These are phyloP conservation scores for Zelopaecilomyces penicillatus DNA, from an alignment of 2,329 filamentous ascomycete species.

Conservation along the genomic window DNA sequence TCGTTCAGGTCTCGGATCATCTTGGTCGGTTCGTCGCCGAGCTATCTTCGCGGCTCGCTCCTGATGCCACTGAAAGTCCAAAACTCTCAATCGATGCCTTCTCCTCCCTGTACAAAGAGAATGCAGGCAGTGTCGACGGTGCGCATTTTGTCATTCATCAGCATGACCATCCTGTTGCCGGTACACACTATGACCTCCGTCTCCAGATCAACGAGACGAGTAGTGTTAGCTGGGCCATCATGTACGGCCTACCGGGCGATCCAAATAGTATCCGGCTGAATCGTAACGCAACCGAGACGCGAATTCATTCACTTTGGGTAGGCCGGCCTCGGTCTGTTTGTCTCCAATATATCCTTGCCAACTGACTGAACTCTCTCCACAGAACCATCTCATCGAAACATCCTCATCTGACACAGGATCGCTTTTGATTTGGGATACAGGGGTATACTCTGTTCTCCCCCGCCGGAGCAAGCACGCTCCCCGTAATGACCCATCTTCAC, in stretches of 20 bases:
- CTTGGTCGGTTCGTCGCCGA: conserved; percentile 28
- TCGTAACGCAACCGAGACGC: conserved; percentile 53
- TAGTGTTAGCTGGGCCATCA: conserved; percentile 56
- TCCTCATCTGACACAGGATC: conserved; percentile 46
- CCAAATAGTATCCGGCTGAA: conserved; percentile 45
- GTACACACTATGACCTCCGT: conserved; percentile 60
- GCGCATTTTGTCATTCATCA: conserved; percentile 63
- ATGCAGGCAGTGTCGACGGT: conserved; percentile 23
- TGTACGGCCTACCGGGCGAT: conserved; percentile 54
- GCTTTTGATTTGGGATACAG: conserved; percentile 55
- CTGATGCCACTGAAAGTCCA: conserved; percentile 15
- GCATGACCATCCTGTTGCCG: conserved; percentile 63
- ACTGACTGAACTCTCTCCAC: not conserved
- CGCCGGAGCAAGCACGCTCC: conserved; percentile 26
- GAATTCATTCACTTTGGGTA: conserved; percentile 53
- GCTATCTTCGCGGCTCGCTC: conserved; percentile 21
- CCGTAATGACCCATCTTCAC: conserved; percentile 22
- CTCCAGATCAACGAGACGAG: conserved; percentile 61
- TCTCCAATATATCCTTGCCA: not conserved
- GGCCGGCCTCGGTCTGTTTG: conserved; percentile 10
- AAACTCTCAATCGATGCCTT: conserved; percentile 28
- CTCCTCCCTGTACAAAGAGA: conserved; percentile 27
- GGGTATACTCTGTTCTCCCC: conserved; percentile 47
- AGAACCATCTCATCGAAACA: conserved; percentile 56
- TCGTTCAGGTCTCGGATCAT: conserved; percentile 29